Conservation (phyloP, 768 basidiomycete genomes). For the Suillus lakei region DNA sequence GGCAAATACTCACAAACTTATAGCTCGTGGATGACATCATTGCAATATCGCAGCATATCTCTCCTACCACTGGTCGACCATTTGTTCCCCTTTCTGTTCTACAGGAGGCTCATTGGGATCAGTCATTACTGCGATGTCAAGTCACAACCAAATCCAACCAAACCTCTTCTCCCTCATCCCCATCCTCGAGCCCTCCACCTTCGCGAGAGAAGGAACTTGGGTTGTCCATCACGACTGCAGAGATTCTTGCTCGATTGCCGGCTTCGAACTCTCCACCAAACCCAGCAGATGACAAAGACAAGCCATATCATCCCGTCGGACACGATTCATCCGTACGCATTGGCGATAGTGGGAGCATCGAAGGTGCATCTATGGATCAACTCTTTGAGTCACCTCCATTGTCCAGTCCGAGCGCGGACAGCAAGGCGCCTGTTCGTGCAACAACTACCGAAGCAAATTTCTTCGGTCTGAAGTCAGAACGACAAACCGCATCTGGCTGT, state of each 20-base stretch:
- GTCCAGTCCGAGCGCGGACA: constrained; percentile 24
- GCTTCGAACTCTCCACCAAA: constrained; percentile 21
- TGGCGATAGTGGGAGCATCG: constrained; percentile 65
- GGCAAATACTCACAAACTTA: constrained; percentile 10
- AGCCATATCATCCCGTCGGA: constrained; percentile 66
- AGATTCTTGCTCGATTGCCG: constrained; percentile 46
- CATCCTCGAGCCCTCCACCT: constrained; percentile 41
- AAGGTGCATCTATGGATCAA: constrained; percentile 70
- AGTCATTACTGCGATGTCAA: constrained; percentile 66
- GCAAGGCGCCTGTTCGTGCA: constrained; percentile 31
- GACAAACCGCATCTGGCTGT: constrained; percentile 47
- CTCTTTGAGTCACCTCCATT: constrained; percentile 52
- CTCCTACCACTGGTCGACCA: constrained; percentile 66
- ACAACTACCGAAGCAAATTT: constrained; percentile 55
- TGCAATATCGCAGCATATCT: constrained; percentile 72
- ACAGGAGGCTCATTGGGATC: constrained; percentile 82
- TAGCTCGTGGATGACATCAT: constrained; percentile 84
- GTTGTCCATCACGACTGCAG: constrained; percentile 56
- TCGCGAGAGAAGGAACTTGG: constrained; percentile 67
- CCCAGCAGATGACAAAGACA: constrained; percentile 29
- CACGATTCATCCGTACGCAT: constrained; percentile 73
- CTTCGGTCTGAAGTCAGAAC: constrained; percentile 62
- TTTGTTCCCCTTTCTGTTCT: constrained; percentile 72
- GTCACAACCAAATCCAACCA: constrained; percentile 48
- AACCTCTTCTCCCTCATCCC: constrained; percentile 25